Percentiles rank a stretch among this genome's conserved stretches.
Conservation (phyloP, 106 monocot species). For the Dioscorea alata region DNA sequence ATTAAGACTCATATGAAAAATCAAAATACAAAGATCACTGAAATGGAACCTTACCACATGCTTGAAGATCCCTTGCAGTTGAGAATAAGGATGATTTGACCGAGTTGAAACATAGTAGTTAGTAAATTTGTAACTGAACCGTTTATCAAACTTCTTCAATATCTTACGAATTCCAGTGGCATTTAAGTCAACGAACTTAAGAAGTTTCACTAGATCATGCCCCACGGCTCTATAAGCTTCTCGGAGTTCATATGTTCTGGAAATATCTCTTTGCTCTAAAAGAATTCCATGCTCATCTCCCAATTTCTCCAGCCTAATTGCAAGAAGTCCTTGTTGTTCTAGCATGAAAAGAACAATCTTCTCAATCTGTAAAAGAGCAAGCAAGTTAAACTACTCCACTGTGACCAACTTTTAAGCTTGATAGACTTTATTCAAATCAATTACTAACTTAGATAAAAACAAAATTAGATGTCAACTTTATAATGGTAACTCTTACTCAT, state of each 20-base stretch:
- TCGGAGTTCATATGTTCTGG: slow-evolving; percentile 31
- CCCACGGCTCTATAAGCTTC: slow-evolving; percentile 52
- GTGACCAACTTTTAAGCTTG: not conserved
- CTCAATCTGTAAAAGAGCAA: slow-evolving; percentile 40
- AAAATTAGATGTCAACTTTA: not conserved
- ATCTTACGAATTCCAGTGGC: slow-evolving; percentile 65
- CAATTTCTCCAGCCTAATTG: slow-evolving; percentile 41
- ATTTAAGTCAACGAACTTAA: slow-evolving; percentile 64
- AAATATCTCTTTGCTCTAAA: slow-evolving; percentile 28
- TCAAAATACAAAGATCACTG: no score
- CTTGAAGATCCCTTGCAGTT: slow-evolving; percentile 62
- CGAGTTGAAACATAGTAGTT: slow-evolving; percentile 59
- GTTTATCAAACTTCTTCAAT: slow-evolving; percentile 63
- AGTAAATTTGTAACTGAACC: slow-evolving; percentile 47
- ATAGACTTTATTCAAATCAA: not conserved
- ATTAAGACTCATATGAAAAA: no score
- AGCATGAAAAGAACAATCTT: slow-evolving; percentile 57
- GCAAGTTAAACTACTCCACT: not conserved
- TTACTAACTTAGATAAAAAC: not conserved
- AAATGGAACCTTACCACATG: slow-evolving; percentile 41
- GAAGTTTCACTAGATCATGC: slow-evolving; percentile 52
- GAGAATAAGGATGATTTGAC: slow-evolving; percentile 68
- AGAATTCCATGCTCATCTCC: slow-evolving; percentile 25
- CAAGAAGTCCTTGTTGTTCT: slow-evolving; percentile 65
- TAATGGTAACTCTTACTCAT: no score